Evolutionary conservation across 805 yeast genomes (phyloP), one percentile per base, ranked within the genome.

Genomic region (Spathaspora sp.): DNA sequence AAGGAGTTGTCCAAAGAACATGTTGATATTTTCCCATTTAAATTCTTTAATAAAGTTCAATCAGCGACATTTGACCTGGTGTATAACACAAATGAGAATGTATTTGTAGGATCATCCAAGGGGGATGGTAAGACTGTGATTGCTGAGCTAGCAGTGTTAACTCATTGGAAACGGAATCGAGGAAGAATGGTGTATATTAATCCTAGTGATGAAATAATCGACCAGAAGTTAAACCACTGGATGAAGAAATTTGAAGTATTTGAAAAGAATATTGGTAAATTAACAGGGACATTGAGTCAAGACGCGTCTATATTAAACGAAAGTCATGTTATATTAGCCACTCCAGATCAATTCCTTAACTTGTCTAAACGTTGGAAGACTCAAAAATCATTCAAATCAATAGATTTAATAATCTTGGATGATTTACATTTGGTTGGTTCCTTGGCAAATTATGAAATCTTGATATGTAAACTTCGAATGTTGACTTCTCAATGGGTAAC

Each of bases 281-380:
- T 92, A 11, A 78, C 83, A 0, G 76, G 76, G 7, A 89, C 86
- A 38, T 51, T 79, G 2, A 55, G 77, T 1, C 59, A 67, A 1
- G 94, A 91, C 60, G 60, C 85, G 52, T 72, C 75, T 48, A 57
- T 82, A 3, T 59, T 91, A 6, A 82, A 83, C 1, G 70, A 72
- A 29, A 79, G 82, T 51, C 93, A 91, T 63, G 65, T 93, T 49
- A 68, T 89, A 16, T 66, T 93, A 12, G 82, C 89, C 4, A 90
- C 97, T 0, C 96, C 97, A 0, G 75, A 70, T 19, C 93, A 89
- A 55, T 87, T 90, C 73, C 92, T 89, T 54, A 57, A 72, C 4
- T 60, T 91, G 0, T 81, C 96, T 0, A 79, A 93, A 54, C 76
- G 91, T 46, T 92, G 98, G 98, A 85, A 85, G 57, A 87, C 84